Base-by-base conservation (phyloP, 306 rosid species). In the Cucumis cinereus region DNA sequence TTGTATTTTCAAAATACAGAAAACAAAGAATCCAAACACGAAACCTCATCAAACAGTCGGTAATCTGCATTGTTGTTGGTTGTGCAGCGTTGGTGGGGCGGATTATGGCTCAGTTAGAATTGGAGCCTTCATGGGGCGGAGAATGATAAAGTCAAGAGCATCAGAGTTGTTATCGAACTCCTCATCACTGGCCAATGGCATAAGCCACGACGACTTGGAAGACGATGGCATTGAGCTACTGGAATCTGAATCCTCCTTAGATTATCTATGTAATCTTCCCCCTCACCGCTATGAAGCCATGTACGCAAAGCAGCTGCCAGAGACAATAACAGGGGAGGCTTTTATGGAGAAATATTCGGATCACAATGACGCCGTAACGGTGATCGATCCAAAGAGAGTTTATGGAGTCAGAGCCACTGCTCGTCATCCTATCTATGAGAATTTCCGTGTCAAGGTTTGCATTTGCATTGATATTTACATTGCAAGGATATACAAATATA, bases 251-350 rank as follows among this genome's bases (percentile, higher is more conserved):
- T 81, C 92, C n/a, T 84, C 87, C 35, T 78, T 94, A 78, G 91
- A 90, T 49, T 94, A 89, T 77, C 81, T 92, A 33, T 94, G 97
- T 86, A 92, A 92, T 79, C 80, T 94, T 82, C 58, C 95, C 56
- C 99, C 99, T 90, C 95, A 90, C 83, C 84, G 99, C 77, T 92
- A 83, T 0, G 93, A 89, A 80, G 93, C 85, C 55, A 88, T 90
- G 69, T 92, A 92, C 74, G 75, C 85, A 2, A 90, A 84, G 88
- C 70, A 33, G 43, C 81, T 94, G 19, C 96, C 96, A 0, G 81
- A 86, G 67, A 77, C 87, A 57, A 74, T 90, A 67, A 75, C 47
- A 77, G 99, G 99, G 16, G 90, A 76, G 80, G 13, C 60, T 54
- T 94, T 94, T 89, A 66, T 84, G 80, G 76, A 82, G 77, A 76